Conservation (phyloP, 768 basidiomycete species). For the Artomyces pyxidatus region DNA sequence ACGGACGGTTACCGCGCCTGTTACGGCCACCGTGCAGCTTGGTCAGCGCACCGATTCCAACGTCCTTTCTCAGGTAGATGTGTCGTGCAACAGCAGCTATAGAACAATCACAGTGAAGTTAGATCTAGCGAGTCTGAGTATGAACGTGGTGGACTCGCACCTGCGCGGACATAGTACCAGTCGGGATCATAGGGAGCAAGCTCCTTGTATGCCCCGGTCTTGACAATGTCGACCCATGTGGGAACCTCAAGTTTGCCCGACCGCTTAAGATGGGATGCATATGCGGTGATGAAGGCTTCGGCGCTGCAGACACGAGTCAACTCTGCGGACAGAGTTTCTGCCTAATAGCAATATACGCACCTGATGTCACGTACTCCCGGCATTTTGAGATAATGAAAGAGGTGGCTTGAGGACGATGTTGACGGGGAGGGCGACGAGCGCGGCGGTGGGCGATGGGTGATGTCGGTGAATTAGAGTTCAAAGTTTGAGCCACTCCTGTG, state of each 20-base stretch:
- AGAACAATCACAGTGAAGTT: too few relatives aligned
- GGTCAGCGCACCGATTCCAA: conserved; percentile 86
- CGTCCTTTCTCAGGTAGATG: conserved; percentile 98
- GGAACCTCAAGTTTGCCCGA: conserved; percentile 99
- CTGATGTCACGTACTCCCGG: conserved; percentile 40
- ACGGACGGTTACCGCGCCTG: conserved; percentile 93
- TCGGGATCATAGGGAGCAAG: conserved; percentile 98
- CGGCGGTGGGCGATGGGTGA: neutral
- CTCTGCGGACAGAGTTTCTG: neutral
- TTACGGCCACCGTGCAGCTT: conserved; percentile 97
- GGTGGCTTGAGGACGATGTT: conserved; percentile 1
- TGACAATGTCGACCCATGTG: conserved; percentile 97
- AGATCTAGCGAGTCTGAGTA: neutral
- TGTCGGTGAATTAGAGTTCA: conserved; percentile 10
- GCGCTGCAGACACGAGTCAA: conserved; percentile 45
- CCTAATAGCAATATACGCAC: conserved; percentile 21
- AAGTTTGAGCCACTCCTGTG: conserved; percentile 10
- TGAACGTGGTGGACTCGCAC: conserved; percentile 38
- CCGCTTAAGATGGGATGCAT: conserved; percentile 93
- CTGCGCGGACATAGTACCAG: conserved; percentile 99
- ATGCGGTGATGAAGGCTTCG: conserved; percentile 89
- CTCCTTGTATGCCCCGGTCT: conserved; percentile 96
- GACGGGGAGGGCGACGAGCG: conserved; percentile 8
- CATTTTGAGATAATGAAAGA: conserved; percentile 26
- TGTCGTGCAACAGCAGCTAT: conserved; percentile 96